Evolutionary conservation across 345 rosid species (phyloP), one percentile per base, ranked within the genome.

Genomic region (Xanthoceras sorbifolium): DNA sequence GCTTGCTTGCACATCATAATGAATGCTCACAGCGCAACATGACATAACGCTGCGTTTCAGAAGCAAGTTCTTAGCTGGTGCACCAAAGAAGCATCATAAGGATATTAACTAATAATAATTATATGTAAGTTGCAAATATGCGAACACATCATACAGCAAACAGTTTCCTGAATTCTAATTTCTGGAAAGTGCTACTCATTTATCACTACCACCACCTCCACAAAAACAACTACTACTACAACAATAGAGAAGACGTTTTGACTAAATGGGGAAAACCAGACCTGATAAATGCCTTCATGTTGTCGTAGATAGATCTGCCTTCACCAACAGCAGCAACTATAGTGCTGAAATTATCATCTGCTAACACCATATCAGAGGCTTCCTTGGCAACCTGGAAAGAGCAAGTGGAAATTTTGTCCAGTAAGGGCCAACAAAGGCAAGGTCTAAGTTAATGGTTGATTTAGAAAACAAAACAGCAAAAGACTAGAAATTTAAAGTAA

Each of bases 251-350:
- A 17, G 11, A 73, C 7, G 4, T 40, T 4, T 26, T 38, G 59
- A 29, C 28, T 9, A 14, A 52, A 59, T 17, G 40, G 6, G 26
- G 11, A 46, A 17, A 67, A 64, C n/a, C 76, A n/a, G 73, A 92
- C 99, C 99, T 87, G 79, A 96, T 93, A 78, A 96, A 96, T 26
- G 99, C 98, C 88, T 96, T 96, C 99, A 96, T 96, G 79, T 96
- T 96, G 81, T 93, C 38, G 76, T 96, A 96, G 72, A 95, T 95
- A 48, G 98, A 93, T 80, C 98, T 86, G 71, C 99, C 99, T 84
- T 95, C 99, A 60, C 97, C 99, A 82, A 96, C 93, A 50, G 99
- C 99, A 50, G 97, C 89, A 73, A 93, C 99, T 74, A 96, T 96
- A 15, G 98, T 90, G 86, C 97, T 88, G 77, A 96, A 96, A 78